Evolutionary conservation across 257 asterid genomes (phyloP).

Genomic region (Mentha longifolia): DNA sequence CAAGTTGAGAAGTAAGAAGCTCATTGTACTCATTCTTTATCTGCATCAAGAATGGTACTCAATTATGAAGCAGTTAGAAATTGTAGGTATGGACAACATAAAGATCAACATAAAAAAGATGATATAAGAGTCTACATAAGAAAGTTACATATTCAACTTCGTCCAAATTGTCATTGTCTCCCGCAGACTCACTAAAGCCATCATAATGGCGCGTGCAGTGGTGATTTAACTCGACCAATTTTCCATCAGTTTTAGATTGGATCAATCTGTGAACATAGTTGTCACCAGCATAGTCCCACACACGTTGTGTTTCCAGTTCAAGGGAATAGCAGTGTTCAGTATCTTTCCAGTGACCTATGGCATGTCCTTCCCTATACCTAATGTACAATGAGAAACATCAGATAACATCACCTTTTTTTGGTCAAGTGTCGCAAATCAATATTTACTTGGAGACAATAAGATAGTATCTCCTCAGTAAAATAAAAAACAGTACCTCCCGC

Average conservation of each 20-base stretch:
- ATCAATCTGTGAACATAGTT: slow-evolving; percentile 95
- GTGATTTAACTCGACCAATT: slow-evolving; percentile 85
- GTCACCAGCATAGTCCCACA: slow-evolving; percentile 96
- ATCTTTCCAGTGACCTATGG: slow-evolving; percentile 90
- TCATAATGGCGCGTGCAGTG: slow-evolving; percentile 55
- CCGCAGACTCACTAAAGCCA: slow-evolving; percentile 55
- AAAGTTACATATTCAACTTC: slow-evolving; percentile 78
- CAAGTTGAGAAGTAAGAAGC: slow-evolving; percentile 88
- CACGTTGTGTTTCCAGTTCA: slow-evolving; percentile 95
- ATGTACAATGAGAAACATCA: slow-evolving; percentile 21
- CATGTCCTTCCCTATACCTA: slow-evolving; percentile 84
- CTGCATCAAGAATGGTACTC: slow-evolving; percentile 51
- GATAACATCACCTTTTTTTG: slow-evolving; percentile 18
- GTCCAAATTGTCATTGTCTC: slow-evolving; percentile 57
- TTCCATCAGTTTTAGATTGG: slow-evolving; percentile 95
- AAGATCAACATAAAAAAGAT: slow-evolving; percentile 20
- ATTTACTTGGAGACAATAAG: slow-evolving; percentile 30
- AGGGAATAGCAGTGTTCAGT: slow-evolving; percentile 96
- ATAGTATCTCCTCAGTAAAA: slow-evolving; percentile 29
- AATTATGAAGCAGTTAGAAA: slow-evolving; percentile 26
- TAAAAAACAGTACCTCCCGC: slow-evolving; percentile 70
- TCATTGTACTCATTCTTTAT: slow-evolving; percentile 90
- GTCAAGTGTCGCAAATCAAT: slow-evolving; percentile 27
- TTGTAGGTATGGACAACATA: slow-evolving; percentile 3
- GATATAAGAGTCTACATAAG: slow-evolving; percentile 50